A percentile compares a stretch with the other conserved stretches of the same genome.
Conservation (phyloP, 805 yeast genomes). For the Kazachstania kunashirensis region DNA sequence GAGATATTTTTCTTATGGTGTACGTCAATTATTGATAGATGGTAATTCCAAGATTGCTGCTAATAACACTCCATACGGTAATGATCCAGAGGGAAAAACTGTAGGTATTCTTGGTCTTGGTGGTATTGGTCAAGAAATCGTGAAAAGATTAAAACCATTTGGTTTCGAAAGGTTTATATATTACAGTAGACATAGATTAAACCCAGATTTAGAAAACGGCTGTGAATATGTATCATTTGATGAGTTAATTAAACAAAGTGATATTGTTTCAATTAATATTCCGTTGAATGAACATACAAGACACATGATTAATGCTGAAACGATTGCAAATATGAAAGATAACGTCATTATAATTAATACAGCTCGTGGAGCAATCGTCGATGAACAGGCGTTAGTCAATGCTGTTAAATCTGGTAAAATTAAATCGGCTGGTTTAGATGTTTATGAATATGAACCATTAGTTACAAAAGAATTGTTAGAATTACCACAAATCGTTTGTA, state of each 20-base stretch:
- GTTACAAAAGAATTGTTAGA: slow-evolving; percentile 52
- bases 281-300: slow-evolving; percentile 68
- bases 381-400: slow-evolving; percentile 48
- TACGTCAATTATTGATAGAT: slow-evolving; percentile 35
- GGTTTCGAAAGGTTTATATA: slow-evolving; percentile 65
- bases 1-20: slow-evolving; percentile 58
- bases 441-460: slow-evolving; percentile 65
- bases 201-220: slow-evolving; percentile 54
- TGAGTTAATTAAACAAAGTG: slow-evolving; percentile 52
- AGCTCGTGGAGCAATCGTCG: slow-evolving; percentile 79
- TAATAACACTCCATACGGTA: slow-evolving; percentile 54
- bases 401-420: slow-evolving; percentile 56
- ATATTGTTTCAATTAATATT: slow-evolving; percentile 62
- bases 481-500: slow-evolving; percentile 59
- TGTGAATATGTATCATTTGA: slow-evolving; percentile 67
- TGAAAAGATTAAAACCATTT: slow-evolving; percentile 63
- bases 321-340: slow-evolving; percentile 61
- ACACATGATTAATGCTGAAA: slow-evolving; percentile 54
- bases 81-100: slow-evolving; percentile 64
- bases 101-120: slow-evolving; percentile 85
- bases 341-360: slow-evolving; percentile 73
- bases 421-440: slow-evolving; percentile 63
- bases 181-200: slow-evolving; percentile 55
- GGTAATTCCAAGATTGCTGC: slow-evolving; percentile 57
- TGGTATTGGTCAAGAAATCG: slow-evolving; percentile 77